Evolutionary conservation across 2,329 filamentous ascomycete genomes (phyloP), one percentile per base, ranked within the genome.

Genomic region (Nemania serpens): DNA sequence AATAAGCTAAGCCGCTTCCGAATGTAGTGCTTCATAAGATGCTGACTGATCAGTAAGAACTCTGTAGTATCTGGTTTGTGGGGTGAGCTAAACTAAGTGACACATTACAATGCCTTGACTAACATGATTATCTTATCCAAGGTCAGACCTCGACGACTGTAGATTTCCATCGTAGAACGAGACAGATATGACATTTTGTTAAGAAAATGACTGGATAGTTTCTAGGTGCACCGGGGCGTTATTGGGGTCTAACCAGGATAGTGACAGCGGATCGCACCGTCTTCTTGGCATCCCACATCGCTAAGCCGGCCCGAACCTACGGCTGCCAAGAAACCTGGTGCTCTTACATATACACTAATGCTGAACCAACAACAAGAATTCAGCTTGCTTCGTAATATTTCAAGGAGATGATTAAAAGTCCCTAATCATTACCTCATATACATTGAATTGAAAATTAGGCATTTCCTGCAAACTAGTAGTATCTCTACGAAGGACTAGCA

Each of bases 231-330:
- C 6, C 29, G 18, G 18, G 13, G 17, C 6, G 42, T 45, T n/a
- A 18, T 41, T 41, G 15, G 34, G 34, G 25, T 29, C 25, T 37
- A 37, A 37, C 17, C 45, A 37, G 11, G 5, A n/a, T 2, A 41
- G 39, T 17, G 17, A 41, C 41, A 17, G 11, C 20, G 41, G 17
- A 43, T n/a, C 22, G 17, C 18, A 25, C 25, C 41, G 12, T 25
- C 10, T 18, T 55, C 59, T 62, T 62, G 59, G 59, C 59, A 59
- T 59, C 59, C 59, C 59, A 62, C 59, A 59, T 55, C 11, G 7
- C 56, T 34, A 49, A 36, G 25, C 29, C 20, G 22, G 4, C 43
- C 20, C 7, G 12, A n/a, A n/a, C n/a, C n/a, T n/a, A 61, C 29
- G n/a, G n/a, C 39, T 20, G 43, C 53, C 48, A 43, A 50, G 54